Percentiles rank a stretch among this genome's conserved stretches.
Evolutionary conservation across 176 grass and related monocot genomes (phyloP).

Genomic region (Carex parvula): DNA sequence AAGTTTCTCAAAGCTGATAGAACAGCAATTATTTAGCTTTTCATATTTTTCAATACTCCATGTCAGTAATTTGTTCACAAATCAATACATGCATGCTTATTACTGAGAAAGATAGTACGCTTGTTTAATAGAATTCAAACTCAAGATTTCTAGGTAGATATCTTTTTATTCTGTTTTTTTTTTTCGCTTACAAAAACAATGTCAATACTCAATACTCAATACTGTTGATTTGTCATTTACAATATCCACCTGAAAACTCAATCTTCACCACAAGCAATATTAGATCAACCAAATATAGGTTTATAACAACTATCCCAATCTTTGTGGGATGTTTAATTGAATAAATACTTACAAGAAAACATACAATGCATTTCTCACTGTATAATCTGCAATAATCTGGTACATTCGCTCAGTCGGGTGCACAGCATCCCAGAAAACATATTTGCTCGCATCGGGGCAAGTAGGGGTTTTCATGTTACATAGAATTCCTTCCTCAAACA

Average conservation of each 20-base stretch:
- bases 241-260: background rate
- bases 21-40: background rate
- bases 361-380: slow-evolving; percentile 43
- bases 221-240: background rate
- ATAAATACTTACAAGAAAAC: background rate
- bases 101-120: background rate
- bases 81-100: background rate
- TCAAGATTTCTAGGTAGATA: background rate
- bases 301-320: background rate
- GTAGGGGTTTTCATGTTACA: slow-evolving; percentile 39
- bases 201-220: too few species aligned
- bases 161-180: background rate
- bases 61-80: background rate
- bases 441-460: slow-evolving; percentile 42
- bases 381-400: slow-evolving; percentile 37
- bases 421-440: slow-evolving; percentile 64
- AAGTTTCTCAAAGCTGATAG: background rate
- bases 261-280: background rate
- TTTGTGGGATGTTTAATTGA: background rate
- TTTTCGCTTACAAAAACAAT: background rate
- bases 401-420: slow-evolving; percentile 63
- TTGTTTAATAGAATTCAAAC: background rate
- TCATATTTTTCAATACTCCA: background rate
- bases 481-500: slow-evolving; percentile 63
- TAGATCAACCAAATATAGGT: background rate